These are phyloP conservation scores for Paraphoma sp. DNA, from an alignment of 2,329 filamentous ascomycete genomes.

Conservation along the genomic window DNA sequence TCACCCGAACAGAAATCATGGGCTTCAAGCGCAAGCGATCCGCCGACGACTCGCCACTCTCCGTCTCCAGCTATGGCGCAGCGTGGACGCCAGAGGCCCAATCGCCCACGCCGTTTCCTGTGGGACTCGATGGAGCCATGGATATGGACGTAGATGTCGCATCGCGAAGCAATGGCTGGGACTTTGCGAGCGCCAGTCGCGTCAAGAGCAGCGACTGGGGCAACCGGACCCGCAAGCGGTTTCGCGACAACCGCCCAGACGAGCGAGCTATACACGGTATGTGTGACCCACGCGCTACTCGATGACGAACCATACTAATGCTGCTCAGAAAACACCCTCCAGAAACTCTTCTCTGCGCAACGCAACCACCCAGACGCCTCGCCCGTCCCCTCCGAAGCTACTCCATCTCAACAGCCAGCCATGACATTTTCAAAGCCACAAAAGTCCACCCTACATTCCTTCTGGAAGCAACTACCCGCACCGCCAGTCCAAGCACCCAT, in stretches of 20 bases:
- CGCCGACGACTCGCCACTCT: conserved; percentile 52
- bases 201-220: conserved; percentile 53
- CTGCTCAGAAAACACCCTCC: conserved; percentile 52
- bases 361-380: conserved; percentile 35
- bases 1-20: conserved; percentile 47
- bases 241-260: conserved; percentile 64
- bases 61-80: conserved; percentile 47
- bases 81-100: conserved; percentile 39
- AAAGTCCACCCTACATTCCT: conserved; percentile 55
- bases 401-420: conserved; percentile 15
- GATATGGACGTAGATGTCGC: conserved; percentile 26
- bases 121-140: conserved; percentile 28
- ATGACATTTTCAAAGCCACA: conserved; percentile 35
- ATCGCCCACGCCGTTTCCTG: conserved; percentile 30
- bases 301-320: not conserved
- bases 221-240: conserved; percentile 65
- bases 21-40: conserved; percentile 66
- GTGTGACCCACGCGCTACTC: not conserved
- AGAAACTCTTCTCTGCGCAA: conserved; percentile 55
- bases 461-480: conserved; percentile 52
- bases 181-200: conserved; percentile 33
- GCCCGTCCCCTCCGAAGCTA: conserved; percentile 34
- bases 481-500: conserved; percentile 31
- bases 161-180: conserved; percentile 25
- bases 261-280: conserved; percentile 63